Conservation (phyloP, 192 early-diverging fungal genomes). For the Allomyces javanicus region DNA sequence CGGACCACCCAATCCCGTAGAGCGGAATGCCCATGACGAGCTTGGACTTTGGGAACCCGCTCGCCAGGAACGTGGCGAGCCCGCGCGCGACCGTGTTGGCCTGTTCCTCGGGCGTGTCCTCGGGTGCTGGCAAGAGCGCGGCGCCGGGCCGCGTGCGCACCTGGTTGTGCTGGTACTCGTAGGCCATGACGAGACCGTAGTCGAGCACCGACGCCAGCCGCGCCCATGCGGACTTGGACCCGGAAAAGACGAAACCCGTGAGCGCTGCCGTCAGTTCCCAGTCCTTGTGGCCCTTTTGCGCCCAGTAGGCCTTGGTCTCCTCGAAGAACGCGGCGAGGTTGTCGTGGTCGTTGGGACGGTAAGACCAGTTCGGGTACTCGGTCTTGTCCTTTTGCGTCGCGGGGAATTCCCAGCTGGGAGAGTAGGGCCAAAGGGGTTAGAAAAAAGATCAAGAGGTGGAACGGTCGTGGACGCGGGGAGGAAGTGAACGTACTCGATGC, state of each 20-base stretch:
- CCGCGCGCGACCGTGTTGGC: background rate
- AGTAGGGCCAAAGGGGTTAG: too few relatives aligned
- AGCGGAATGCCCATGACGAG: background rate
- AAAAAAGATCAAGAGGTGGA: too few relatives aligned
- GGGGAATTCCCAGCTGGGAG: slow-evolving; percentile 1
- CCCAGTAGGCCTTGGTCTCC: slow-evolving; percentile 1
- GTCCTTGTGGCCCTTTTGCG: background rate
- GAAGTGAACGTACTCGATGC: too few relatives aligned
- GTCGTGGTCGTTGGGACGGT: background rate
- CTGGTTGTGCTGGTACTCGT: background rate
- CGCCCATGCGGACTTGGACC: background rate
- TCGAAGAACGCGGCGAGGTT: background rate
- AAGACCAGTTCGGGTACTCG: background rate
- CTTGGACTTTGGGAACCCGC: background rate
- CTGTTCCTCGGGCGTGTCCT: background rate
- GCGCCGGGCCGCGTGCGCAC: background rate
- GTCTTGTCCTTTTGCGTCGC: background rate
- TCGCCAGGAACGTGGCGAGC: background rate
- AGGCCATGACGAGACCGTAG: background rate
- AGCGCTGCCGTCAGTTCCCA: background rate
- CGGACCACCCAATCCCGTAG: background rate
- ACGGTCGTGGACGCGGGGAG: too few relatives aligned
- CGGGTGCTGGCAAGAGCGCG: background rate
- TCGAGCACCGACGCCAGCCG: background rate
- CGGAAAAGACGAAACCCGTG: background rate